A percentile compares a stretch with the other conserved stretches of the same genome.
Conservation (phyloP, 2,329 filamentous ascomycete genomes). For the Aspergillus sp. region DNA sequence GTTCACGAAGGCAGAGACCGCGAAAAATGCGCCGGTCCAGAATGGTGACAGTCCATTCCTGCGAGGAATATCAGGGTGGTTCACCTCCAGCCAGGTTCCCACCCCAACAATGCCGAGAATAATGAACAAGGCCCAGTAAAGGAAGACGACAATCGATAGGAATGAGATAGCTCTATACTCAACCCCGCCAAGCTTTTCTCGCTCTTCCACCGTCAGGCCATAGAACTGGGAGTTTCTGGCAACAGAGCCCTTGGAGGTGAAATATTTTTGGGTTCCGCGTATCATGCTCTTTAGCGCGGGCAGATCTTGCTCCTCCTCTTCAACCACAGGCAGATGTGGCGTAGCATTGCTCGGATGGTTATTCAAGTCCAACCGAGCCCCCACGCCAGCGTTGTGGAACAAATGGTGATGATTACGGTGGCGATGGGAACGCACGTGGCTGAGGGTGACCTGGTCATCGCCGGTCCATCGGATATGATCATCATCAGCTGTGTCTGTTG, state of each 20-base stretch:
- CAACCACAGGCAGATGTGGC: slow-evolving; percentile 15
- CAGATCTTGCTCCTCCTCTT: slow-evolving; percentile 11
- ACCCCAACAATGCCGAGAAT: slow-evolving; percentile 46
- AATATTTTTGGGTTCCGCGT: slow-evolving; percentile 29
- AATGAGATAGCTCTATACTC: slow-evolving; percentile 42
- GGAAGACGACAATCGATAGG: slow-evolving; percentile 35
- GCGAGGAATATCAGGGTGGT: slow-evolving; percentile 39
- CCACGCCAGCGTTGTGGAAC: slow-evolving; percentile 35
- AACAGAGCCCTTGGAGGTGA: slow-evolving; percentile 30
- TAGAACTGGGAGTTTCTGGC: slow-evolving; percentile 52
- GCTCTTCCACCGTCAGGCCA: slow-evolving; percentile 43
- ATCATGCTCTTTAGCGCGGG: slow-evolving; percentile 23
- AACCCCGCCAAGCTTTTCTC: slow-evolving; percentile 41
- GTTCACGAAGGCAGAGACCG: slow-evolving; percentile 55
- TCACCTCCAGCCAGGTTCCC: slow-evolving; percentile 45
- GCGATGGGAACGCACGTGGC: slow-evolving; percentile 13
- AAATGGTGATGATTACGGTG: slow-evolving; percentile 25
- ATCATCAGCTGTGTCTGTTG: not conserved
- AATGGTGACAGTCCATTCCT: slow-evolving; percentile 51
- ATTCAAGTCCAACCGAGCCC: slow-evolving; percentile 31
- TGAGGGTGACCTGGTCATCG: slow-evolving; percentile 29
- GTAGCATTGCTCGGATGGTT: slow-evolving; percentile 31
- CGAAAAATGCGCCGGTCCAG: slow-evolving; percentile 49
- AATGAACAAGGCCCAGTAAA: slow-evolving; percentile 49
- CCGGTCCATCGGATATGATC: slow-evolving; percentile 26